Evolutionary conservation across 208 protist species (phyloP).

Genomic region (Crithidia expoeki): DNA sequence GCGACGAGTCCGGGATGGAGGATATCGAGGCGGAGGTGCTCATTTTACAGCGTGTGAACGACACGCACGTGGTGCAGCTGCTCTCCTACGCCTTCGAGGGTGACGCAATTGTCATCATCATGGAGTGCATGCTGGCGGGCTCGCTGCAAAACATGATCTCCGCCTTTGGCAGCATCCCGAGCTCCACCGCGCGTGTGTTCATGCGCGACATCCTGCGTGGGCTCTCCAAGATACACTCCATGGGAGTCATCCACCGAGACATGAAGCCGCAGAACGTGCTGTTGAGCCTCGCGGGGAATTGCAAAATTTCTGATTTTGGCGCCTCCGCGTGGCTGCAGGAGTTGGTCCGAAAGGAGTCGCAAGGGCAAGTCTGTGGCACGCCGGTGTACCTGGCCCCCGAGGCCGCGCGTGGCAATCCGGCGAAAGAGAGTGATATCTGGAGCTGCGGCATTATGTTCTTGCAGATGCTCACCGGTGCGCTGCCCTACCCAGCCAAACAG

Average conservation of each 20-base stretch:
- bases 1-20: slow-evolving; percentile 59
- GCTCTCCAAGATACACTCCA: slow-evolving; percentile 82
- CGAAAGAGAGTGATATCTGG: slow-evolving; percentile 86
- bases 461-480: slow-evolving; percentile 78
- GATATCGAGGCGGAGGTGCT: slow-evolving; percentile 82
- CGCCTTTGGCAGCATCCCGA: slow-evolving; percentile 75
- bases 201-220: slow-evolving; percentile 86
- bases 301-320: slow-evolving; percentile 94
- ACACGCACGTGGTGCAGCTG: slow-evolving; percentile 87
- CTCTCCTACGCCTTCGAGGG: slow-evolving; percentile 80
- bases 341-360: slow-evolving; percentile 57
- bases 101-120: slow-evolving; percentile 81
- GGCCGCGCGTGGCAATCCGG: slow-evolving; percentile 71
- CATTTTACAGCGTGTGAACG: slow-evolving; percentile 84
- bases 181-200: slow-evolving; percentile 66
- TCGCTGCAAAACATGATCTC: slow-evolving; percentile 81
- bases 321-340: slow-evolving; percentile 79
- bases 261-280: slow-evolving; percentile 94
- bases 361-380: slow-evolving; percentile 74
- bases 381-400: slow-evolving; percentile 91
- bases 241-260: slow-evolving; percentile 88
- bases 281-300: slow-evolving; percentile 71
- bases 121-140: slow-evolving; percentile 92
- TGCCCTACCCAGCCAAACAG: slow-evolving; percentile 77
- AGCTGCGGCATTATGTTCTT: slow-evolving; percentile 89